Base-by-base conservation (phyloP, 169 alveolate genomes). In the Plasmodium falciparum region DNA sequence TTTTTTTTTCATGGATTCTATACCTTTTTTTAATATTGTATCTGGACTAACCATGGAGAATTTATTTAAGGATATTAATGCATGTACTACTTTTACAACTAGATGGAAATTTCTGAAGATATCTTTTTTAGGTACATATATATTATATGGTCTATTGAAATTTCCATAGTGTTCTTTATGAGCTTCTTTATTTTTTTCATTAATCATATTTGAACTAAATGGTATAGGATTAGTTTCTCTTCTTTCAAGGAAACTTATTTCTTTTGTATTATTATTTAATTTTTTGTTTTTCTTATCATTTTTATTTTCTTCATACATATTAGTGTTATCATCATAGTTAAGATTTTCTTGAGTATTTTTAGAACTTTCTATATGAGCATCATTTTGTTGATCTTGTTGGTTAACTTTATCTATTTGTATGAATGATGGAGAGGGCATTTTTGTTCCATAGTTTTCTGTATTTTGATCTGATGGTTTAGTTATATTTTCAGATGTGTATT, bases 101-200 rank as follows among this genome's bases (percentile, higher is more conserved):
- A 71, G 22, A 54, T 65, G 54, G 33, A 86, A 72, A 24, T 86
- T 73, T 72, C 92, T 70, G 29, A 15, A 86, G 17, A 67, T 54
- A 22, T 49, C 54, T 22, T 50, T 29, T 39, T 86, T 45, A 52
- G 71, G 65, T 50, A 86, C 71, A 86, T 72, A 86, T 43, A 86
- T 72, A 66, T 86, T 72, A 65, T 86, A 86, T 50, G 92, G 76
- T 72, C 92, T 86, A 54, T 73, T 43, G 50, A 86, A 86, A 22
- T 45, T 26, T 20, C 83, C 85, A 56, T 67, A 58, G 1, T 83
- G 24, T 39, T 43, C 73, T 33, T 69, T 69, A 20, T 4, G 15
- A 33, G n/a, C 2, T 47, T 39, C n/a, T 12, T 33, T 72, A 62
- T 26, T 58, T 54, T 66, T 86, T 49, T 71, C 70, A 22, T 17